These are phyloP conservation scores for Hericium coralloides DNA, from an alignment of 768 basidiomycete genomes.

Conservation along the genomic window DNA sequence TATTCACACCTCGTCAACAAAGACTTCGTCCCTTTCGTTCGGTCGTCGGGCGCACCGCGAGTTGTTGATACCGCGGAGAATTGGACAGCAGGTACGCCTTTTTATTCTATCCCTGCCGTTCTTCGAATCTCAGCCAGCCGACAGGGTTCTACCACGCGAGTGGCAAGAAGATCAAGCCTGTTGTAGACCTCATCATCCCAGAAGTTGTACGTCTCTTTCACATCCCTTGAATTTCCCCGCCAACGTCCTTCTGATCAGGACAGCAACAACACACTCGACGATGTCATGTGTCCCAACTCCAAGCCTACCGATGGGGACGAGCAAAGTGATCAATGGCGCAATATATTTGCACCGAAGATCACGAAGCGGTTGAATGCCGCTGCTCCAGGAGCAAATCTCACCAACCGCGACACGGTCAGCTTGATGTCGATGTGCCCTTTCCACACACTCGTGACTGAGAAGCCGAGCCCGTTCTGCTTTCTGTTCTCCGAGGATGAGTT, in stretches of 20 bases:
- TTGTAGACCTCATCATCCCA: constrained; percentile 46
- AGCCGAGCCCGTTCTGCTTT: constrained; percentile 57
- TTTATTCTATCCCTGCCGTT: no score
- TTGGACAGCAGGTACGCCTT: constrained; percentile 56
- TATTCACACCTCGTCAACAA: constrained; percentile 41
- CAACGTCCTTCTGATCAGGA: background rate
- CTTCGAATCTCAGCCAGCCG: no score
- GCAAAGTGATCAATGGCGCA: constrained; percentile 46
- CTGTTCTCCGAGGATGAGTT: constrained; percentile 65
- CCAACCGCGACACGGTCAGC: constrained; percentile 40
- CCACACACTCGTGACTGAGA: constrained; percentile 51
- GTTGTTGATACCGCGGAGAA: constrained; percentile 62
- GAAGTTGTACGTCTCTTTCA: constrained; percentile 36
- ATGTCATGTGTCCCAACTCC: constrained; percentile 53
- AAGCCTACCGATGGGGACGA: constrained; percentile 26
- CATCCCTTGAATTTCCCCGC: no score
- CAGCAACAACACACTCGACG: constrained; percentile 60
- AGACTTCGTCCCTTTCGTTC: constrained; percentile 42
- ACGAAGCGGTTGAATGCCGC: constrained; percentile 48
- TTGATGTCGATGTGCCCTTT: constrained; percentile 76
- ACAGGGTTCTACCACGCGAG: constrained; percentile 56
- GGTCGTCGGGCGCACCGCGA: constrained; percentile 42
- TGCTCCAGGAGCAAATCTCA: constrained; percentile 56
- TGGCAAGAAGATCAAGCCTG: constrained; percentile 33
- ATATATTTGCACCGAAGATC: constrained; percentile 45